A percentile compares a stretch with the other conserved stretches of the same genome.
phyloP scores from a whole-genome alignment of 805 yeast species.

The Wickerhamiella allomyrinae region DNA sequence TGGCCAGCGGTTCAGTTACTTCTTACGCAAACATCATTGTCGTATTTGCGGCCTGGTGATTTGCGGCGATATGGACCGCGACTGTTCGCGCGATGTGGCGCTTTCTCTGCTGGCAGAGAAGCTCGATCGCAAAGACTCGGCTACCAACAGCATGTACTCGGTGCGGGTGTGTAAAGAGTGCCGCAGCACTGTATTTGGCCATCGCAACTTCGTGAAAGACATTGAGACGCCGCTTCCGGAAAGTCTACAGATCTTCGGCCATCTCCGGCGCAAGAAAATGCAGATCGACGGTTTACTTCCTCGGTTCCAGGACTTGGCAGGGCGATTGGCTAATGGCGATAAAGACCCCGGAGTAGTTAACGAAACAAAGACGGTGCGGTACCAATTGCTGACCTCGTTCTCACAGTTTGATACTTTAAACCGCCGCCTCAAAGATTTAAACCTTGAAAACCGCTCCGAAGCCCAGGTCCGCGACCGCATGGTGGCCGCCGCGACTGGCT shows the following conservation, averaged over 20 bases:
- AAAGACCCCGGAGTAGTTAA: constrained; percentile 6
- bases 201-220: constrained; percentile 36
- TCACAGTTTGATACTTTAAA: constrained; percentile 37
- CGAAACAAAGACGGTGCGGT: constrained; percentile 23
- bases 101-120: constrained; percentile 25
- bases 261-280: constrained; percentile 27
- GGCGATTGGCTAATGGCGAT: constrained; percentile 24
- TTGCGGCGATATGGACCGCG: constrained; percentile 49
- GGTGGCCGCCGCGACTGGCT: constrained; percentile 40
- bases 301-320: constrained; percentile 29
- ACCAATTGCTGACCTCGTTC: constrained; percentile 35
- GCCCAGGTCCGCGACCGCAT: constrained; percentile 38
- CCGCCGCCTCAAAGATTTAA: constrained; percentile 27
- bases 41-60: constrained; percentile 73
- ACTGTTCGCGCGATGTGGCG: constrained; percentile 66
- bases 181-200: constrained; percentile 44
- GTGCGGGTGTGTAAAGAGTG: constrained; percentile 60
- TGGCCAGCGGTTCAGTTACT: constrained; percentile 37
- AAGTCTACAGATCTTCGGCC: constrained; percentile 29
- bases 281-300: constrained; percentile 32
- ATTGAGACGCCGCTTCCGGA: constrained; percentile 23
- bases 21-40: constrained; percentile 76
- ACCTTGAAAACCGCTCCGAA: constrained; percentile 31
- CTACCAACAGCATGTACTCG: constrained; percentile 7
- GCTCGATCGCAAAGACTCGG: constrained; percentile 11